Conservation (phyloP, 164 flowering plant genomes). For the Vitis labrusca region DNA sequence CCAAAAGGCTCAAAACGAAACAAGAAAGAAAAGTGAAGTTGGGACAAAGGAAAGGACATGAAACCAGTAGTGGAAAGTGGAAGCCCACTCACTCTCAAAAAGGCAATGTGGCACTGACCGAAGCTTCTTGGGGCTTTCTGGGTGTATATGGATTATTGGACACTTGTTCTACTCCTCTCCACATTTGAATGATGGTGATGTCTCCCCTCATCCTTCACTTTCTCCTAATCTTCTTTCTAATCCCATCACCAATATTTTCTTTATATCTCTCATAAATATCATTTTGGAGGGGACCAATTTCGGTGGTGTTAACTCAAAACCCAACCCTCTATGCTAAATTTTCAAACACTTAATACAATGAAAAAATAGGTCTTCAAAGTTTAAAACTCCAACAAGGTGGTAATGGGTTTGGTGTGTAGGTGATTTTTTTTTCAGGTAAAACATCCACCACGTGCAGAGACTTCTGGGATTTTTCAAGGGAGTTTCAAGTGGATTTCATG, state of each 20-base stretch:
- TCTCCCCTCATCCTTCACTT: conserved; percentile 1
- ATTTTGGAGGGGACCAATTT: too few relatives aligned
- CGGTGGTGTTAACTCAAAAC: too few relatives aligned
- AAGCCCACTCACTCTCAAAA: conserved; percentile 9
- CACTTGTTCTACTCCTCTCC: not conserved
- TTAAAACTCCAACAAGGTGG: too few relatives aligned
- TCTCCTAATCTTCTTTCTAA: not conserved
- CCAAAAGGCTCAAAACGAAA: not conserved
- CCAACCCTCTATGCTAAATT: too few relatives aligned
- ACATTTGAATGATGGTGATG: not conserved
- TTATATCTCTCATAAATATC: too few relatives aligned
- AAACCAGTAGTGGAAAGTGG: not conserved
- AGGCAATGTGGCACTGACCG: not conserved
- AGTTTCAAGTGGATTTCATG: too few relatives aligned
- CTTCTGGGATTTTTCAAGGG: too few relatives aligned
- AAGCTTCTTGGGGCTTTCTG: not conserved
- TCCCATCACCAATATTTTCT: not conserved
- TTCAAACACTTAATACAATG: too few relatives aligned
- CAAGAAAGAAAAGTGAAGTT: not conserved
- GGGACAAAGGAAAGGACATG: not conserved
- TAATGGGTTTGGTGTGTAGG: too few relatives aligned
- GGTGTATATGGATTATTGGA: not conserved
- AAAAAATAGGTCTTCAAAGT: too few relatives aligned
- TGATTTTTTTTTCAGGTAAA: too few relatives aligned
- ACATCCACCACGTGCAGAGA: too few relatives aligned